phyloP scores from a whole-genome alignment of 495 filamentous ascomycete genomes.

The Bryoglossum gracile region DNA sequence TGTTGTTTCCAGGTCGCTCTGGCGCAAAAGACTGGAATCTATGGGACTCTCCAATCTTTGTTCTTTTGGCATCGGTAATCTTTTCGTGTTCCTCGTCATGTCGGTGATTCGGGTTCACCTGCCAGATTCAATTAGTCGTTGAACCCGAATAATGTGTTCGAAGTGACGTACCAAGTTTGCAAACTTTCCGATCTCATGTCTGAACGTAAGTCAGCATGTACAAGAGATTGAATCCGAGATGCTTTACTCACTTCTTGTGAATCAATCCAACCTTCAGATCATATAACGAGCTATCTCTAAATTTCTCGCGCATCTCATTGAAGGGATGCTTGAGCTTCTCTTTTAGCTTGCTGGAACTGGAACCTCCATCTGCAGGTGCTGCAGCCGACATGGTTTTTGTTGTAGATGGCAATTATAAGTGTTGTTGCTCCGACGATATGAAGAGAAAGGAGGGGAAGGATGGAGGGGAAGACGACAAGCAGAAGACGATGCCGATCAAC shows the following conservation, averaged over 20 bases:
- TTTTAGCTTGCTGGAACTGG: slow-evolving; percentile 16
- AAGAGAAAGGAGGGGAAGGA: not conserved
- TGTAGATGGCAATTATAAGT: not conserved
- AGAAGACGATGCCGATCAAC: too few relatives aligned
- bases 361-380: slow-evolving; percentile 20
- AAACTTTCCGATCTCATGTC: slow-evolving; percentile 49
- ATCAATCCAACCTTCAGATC: slow-evolving; percentile 41
- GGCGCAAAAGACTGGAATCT: slow-evolving; percentile 87
- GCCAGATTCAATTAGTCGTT: not conserved
- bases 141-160: not conserved
- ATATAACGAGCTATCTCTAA: slow-evolving; percentile 36
- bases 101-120: slow-evolving; percentile 82
- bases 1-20: slow-evolving; percentile 70
- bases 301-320: slow-evolving; percentile 35
- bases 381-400: slow-evolving; percentile 21
- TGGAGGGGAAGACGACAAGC: not conserved
- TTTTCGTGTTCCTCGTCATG: slow-evolving; percentile 93
- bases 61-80: slow-evolving; percentile 71
- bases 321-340: slow-evolving; percentile 27
- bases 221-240: not conserved
- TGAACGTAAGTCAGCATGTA: slow-evolving; percentile 17
- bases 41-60: slow-evolving; percentile 61
- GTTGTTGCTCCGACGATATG: not conserved
- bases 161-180: slow-evolving; percentile 43
- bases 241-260: slow-evolving; percentile 38